These are phyloP conservation scores for Diaporthe velutina DNA, from an alignment of 2,329 filamentous ascomycete genomes.

Conservation along the genomic window DNA sequence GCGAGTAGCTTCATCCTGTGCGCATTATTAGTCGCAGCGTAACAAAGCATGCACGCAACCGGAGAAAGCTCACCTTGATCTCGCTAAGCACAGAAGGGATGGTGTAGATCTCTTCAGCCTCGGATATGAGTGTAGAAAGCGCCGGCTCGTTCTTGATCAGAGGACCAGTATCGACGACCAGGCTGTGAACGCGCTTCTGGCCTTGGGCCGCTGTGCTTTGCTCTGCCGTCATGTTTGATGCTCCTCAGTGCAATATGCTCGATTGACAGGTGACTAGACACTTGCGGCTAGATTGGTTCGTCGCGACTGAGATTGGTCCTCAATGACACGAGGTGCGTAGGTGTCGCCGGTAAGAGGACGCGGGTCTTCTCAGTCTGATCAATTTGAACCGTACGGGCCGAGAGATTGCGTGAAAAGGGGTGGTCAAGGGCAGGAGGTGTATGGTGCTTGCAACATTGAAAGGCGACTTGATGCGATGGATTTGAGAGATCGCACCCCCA, in stretches of 20 bases:
- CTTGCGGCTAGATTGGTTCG: background rate
- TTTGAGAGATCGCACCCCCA: constrained; percentile 15
- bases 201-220: constrained; percentile 9
- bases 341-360: background rate
- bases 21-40: constrained; percentile 48
- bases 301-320: background rate
- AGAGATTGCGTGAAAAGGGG: background rate
- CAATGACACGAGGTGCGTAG: background rate
- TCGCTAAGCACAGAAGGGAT: constrained; percentile 89
- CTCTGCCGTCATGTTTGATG: background rate
- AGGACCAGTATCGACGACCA: constrained; percentile 91
- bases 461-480: background rate
- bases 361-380: rapidly evolving
- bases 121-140: constrained; percentile 82
- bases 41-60: background rate
- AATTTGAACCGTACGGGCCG: rapidly evolving
- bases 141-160: constrained; percentile 94
- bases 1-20: constrained; percentile 86
- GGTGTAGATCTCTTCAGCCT: constrained; percentile 83
- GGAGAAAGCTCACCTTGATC: constrained; percentile 71
- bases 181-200: constrained; percentile 80
- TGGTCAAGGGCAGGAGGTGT: background rate
- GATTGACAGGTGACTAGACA: background rate
- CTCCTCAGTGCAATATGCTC: background rate
- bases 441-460: background rate